phyloP scores from a whole-genome alignment of 2,329 filamentous ascomycete genomes.

The Penicillium nordicum region DNA sequence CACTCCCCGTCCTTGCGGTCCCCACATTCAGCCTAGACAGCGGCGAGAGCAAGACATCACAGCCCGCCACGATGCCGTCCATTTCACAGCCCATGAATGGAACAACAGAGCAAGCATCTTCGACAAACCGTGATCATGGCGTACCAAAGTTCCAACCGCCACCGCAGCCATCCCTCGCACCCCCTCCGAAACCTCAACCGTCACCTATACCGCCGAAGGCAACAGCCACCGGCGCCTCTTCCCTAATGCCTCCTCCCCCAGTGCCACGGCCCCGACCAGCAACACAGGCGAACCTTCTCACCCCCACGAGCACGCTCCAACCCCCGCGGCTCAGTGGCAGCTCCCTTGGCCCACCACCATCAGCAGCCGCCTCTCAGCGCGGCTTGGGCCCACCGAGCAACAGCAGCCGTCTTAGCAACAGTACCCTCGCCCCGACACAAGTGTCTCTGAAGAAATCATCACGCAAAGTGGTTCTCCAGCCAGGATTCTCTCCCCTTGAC shows the following conservation, averaged over 20 bases:
- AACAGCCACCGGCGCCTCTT: constrained; percentile 17
- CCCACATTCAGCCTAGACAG: constrained; percentile 34
- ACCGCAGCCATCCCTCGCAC: constrained; percentile 7
- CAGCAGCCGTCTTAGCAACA: constrained; percentile 41
- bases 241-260: constrained; percentile 37
- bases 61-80: constrained; percentile 6
- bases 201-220: constrained; percentile 7
- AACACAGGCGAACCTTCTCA: constrained; percentile 20
- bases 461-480: constrained; percentile 69
- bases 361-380: constrained; percentile 44
- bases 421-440: constrained; percentile 42
- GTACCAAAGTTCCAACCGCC: constrained; percentile 5
- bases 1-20: constrained; percentile 24
- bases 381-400: constrained; percentile 39
- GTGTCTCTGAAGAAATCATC: constrained; percentile 48
- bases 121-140: constrained; percentile 11
- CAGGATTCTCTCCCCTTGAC: constrained; percentile 90
- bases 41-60: constrained; percentile 9
- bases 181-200: constrained; percentile 12
- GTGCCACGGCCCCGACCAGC: constrained; percentile 28
- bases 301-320: constrained; percentile 16
- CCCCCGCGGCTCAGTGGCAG: constrained; percentile 31
- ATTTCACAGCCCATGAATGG: constrained; percentile 7
- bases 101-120: background rate
- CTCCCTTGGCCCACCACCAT: constrained; percentile 43